Evolutionary conservation across 108 stramenopile genomes (phyloP).

Genomic region (Chaetoceros muelleri): DNA sequence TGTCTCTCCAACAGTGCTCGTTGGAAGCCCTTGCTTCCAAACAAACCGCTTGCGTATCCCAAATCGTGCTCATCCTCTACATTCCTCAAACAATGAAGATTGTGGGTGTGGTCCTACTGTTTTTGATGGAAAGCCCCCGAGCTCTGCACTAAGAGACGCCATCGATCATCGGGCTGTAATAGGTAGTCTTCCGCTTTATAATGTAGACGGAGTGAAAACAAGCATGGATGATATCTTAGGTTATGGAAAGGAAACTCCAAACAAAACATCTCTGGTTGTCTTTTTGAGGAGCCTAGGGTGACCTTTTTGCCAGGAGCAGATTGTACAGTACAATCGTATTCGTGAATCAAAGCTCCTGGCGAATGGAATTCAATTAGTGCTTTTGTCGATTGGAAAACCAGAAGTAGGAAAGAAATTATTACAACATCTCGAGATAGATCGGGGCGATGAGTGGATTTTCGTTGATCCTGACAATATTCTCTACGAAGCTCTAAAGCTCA

Average conservation of each 20-base stretch:
- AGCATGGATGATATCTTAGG: slow-evolving; percentile 21
- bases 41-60: no score
- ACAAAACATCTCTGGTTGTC: slow-evolving; percentile 38
- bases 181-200: slow-evolving; percentile 15
- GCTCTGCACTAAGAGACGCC: slow-evolving; percentile 15
- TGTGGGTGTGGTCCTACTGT: slow-evolving; percentile 21
- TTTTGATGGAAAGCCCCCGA: slow-evolving; percentile 27
- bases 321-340: slow-evolving; percentile 47
- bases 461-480: slow-evolving; percentile 54
- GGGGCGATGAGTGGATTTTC: slow-evolving; percentile 38
- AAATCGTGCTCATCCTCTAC: no score
- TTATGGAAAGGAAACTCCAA: slow-evolving; percentile 5
- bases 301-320: slow-evolving; percentile 80
- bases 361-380: slow-evolving; percentile 25
- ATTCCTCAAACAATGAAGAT: no score
- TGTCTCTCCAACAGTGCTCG: no score
- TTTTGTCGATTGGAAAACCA: slow-evolving; percentile 61
- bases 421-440: slow-evolving; percentile 34
- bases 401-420: slow-evolving; percentile 39
- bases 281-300: slow-evolving; percentile 61
- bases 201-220: slow-evolving; percentile 20
- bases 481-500: slow-evolving; percentile 40
- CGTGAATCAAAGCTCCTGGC: slow-evolving; percentile 39
- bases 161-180: slow-evolving; percentile 35
- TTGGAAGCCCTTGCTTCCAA: no score